phyloP scores from a whole-genome alignment of 768 basidiomycete genomes.

The Suillus clintonianus region DNA sequence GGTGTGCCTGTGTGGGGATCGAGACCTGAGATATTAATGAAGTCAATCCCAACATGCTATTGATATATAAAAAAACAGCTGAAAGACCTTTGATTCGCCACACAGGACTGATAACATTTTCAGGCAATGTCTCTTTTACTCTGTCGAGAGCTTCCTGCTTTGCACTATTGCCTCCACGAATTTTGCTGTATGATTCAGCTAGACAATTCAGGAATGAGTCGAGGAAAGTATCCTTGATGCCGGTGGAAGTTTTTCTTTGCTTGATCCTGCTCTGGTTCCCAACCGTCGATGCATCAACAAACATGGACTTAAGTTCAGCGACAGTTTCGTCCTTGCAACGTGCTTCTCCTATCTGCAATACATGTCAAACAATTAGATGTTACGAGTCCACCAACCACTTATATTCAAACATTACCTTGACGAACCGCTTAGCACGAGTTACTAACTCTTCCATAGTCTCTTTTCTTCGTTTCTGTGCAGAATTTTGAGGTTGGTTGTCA shows the following conservation, averaged over 20 bases:
- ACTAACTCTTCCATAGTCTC: constrained; percentile 8
- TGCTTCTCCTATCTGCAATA: not conserved
- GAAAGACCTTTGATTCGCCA: constrained; percentile 11
- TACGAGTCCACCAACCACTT: no score
- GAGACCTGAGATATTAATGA: constrained; percentile 11
- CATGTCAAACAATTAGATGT: not conserved
- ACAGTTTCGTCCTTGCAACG: not conserved
- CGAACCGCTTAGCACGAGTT: not conserved
- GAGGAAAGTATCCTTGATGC: constrained; percentile 14
- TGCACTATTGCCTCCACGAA: constrained; percentile 4
- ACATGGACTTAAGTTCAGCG: constrained; percentile 1
- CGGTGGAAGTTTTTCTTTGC: constrained; percentile 4
- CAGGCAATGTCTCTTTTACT: not conserved
- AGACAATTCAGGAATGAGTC: constrained; percentile 7
- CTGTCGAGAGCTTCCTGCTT: not conserved
- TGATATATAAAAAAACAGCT: no score
- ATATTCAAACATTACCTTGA: not conserved
- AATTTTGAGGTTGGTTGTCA: not conserved
- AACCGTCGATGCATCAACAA: not conserved
- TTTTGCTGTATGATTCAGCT: not conserved
- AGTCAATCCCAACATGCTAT: no score
- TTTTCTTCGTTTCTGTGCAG: constrained; percentile 8
- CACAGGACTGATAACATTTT: constrained; percentile 12
- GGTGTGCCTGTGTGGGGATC: constrained; percentile 22
- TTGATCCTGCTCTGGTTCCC: not conserved